These are phyloP conservation scores for Termitomyces sp. DNA, from an alignment of 768 basidiomycete species.

Conservation along the genomic window DNA sequence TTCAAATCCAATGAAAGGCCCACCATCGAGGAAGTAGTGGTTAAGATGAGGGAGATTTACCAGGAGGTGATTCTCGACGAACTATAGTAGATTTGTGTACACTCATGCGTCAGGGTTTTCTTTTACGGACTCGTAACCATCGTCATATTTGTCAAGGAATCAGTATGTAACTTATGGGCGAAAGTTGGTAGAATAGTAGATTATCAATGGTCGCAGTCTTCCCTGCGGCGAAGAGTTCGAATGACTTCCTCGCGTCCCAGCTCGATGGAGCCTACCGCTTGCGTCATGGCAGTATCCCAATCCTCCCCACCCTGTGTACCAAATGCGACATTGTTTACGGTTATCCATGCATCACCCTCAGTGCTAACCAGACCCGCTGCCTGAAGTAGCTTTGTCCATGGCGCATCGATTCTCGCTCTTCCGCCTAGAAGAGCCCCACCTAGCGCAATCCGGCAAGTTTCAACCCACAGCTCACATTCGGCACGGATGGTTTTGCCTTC, in stretches of 20 bases:
- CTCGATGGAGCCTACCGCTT: constrained; percentile 57
- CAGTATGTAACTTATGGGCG: too few relatives aligned
- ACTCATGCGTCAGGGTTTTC: background rate
- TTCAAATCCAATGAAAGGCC: background rate
- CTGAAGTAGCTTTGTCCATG: constrained; percentile 73
- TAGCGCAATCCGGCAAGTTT: constrained; percentile 66
- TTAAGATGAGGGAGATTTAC: background rate
- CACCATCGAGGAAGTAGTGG: background rate
- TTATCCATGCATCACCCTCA: constrained; percentile 50
- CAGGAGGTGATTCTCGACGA: background rate
- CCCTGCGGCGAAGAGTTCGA: constrained; percentile 46
- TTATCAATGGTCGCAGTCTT: constrained; percentile 16
- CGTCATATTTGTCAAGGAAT: background rate
- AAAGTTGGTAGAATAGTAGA: background rate
- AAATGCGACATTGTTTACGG: constrained; percentile 45
- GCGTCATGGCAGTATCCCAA: constrained; percentile 54
- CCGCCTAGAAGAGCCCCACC: constrained; percentile 40
- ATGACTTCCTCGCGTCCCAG: constrained; percentile 59
- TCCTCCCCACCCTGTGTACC: constrained; percentile 39
- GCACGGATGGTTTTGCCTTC: constrained; percentile 62
- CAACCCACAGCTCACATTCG: constrained; percentile 82
- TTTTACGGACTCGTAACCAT: background rate
- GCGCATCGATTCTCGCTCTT: constrained; percentile 56
- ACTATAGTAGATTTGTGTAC: background rate
- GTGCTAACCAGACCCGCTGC: constrained; percentile 65